These are phyloP conservation scores for Lachnellula cervina DNA, from an alignment of 2,329 filamentous ascomycete species.

Conservation along the genomic window DNA sequence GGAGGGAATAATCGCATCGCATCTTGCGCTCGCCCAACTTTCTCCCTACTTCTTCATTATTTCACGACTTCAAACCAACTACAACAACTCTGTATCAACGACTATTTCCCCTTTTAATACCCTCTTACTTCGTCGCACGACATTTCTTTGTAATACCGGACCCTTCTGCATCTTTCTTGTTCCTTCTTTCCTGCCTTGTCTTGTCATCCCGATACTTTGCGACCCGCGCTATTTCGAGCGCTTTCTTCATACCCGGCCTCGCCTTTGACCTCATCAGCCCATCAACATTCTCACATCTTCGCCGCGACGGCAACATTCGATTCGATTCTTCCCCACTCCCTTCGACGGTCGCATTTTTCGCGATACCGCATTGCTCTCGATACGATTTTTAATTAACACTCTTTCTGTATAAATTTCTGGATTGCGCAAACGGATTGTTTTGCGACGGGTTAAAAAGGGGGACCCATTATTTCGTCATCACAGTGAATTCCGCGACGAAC, in stretches of 20 bases:
- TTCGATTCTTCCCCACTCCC: slow-evolving; percentile 19
- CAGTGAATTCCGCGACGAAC: slow-evolving; percentile 9
- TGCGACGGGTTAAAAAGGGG: slow-evolving; percentile 4
- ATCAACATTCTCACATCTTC: slow-evolving; percentile 10
- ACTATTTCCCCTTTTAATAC: slow-evolving; percentile 3
- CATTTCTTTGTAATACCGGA: slow-evolving; percentile 8
- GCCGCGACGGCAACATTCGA: slow-evolving; percentile 22
- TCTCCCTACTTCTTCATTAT: background rate
- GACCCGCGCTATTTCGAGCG: background rate
- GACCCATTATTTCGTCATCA: background rate
- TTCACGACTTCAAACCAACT: background rate
- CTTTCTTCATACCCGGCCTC: background rate
- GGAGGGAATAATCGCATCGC: background rate
- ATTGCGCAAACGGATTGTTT: slow-evolving; percentile 6
- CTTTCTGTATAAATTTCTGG: slow-evolving; percentile 16
- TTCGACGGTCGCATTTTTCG: slow-evolving; percentile 9
- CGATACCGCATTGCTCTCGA: slow-evolving; percentile 1
- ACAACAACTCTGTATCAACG: background rate
- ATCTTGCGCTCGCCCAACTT: background rate
- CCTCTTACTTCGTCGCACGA: slow-evolving; percentile 1
- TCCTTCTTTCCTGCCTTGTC: slow-evolving; percentile 6
- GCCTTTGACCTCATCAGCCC: slow-evolving; percentile 5
- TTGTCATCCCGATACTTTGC: slow-evolving; percentile 8
- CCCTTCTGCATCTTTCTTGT: slow-evolving; percentile 21
- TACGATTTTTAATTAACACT: slow-evolving; percentile 23